Conservation (phyloP, 805 yeast genomes). For the Lipomyces yamanashiensis region DNA sequence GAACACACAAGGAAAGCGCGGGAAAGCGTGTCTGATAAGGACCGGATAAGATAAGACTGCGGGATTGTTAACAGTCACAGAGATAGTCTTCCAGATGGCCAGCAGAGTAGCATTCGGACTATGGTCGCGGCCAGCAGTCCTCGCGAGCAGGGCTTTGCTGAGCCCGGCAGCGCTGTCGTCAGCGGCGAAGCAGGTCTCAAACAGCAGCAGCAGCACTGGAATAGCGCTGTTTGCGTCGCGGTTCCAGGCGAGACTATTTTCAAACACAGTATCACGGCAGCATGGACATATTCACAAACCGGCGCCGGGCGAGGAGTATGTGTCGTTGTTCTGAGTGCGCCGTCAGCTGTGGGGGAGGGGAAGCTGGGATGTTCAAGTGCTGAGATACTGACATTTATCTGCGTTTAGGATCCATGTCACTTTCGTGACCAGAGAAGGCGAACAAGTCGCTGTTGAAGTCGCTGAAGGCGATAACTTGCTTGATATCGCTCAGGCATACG, state of each 20-base stretch:
- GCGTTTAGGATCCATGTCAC: conserved; percentile 61
- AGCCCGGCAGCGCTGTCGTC: conserved; percentile 1
- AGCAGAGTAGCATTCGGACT: conserved; percentile 1
- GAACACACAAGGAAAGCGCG: too few relatives aligned
- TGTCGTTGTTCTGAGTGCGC: too few relatives aligned
- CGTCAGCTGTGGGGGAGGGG: neutral
- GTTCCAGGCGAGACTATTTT: conserved; percentile 35
- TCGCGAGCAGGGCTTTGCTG: neutral
- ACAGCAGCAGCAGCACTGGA: neutral
- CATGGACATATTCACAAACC: conserved; percentile 94
- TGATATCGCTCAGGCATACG: conserved; percentile 93
- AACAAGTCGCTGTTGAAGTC: conserved; percentile 78
- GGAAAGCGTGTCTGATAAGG: too few relatives aligned
- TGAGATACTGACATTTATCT: conserved; percentile 1
- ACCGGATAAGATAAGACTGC: too few relatives aligned
- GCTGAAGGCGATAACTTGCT: conserved; percentile 89
- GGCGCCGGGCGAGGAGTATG: conserved; percentile 85
- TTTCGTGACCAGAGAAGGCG: conserved; percentile 89
- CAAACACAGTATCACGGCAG: conserved; percentile 38
- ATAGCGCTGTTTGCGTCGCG: neutral
- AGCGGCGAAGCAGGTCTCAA: neutral
- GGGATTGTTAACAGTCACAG: too few relatives aligned
- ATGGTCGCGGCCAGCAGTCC: neutral
- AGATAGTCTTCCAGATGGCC: neutral
- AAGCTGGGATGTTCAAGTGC: neutral